Conservation (phyloP, 345 rosid genomes). For the Acer campestre region DNA sequence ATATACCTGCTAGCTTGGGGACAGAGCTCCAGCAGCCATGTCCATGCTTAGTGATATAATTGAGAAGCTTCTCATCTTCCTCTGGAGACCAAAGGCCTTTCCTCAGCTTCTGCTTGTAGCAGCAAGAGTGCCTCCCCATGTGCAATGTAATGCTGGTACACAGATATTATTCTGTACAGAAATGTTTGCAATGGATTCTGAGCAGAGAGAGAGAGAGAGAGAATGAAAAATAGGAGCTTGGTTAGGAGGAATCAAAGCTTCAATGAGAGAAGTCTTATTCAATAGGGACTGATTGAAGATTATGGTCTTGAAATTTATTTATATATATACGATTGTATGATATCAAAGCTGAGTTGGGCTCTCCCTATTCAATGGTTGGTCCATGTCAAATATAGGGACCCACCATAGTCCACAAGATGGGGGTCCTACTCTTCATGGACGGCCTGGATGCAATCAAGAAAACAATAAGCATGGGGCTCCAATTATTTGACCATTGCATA, state of each 20-base stretch:
- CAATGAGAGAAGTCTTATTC: conserved; percentile 27
- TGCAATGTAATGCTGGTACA: conserved; percentile 19
- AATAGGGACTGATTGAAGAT: conserved; percentile 35
- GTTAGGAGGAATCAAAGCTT: conserved; percentile 40
- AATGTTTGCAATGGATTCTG: conserved; percentile 7
- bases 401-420: not conserved
- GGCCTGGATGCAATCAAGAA: conserved; percentile 27
- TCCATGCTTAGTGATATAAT: conserved; percentile 65
- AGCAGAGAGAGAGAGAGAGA: conserved; percentile 19
- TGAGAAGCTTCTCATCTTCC: conserved; percentile 83
- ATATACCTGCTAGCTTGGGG: conserved; percentile 69
- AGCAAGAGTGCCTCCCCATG: conserved; percentile 89
- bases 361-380: conserved; percentile 22
- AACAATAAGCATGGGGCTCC: not conserved
- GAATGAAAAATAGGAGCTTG: conserved; percentile 23
- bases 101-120: conserved; percentile 76
- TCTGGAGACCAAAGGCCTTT: conserved; percentile 95
- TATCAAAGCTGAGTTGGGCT: conserved; percentile 3
- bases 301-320: conserved; percentile 26
- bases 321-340: not conserved
- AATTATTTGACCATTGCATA: conserved; percentile 26
- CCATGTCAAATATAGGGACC: conserved; percentile 26
- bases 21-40: conserved; percentile 94
- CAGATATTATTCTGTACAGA: not conserved
- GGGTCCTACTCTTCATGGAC: conserved; percentile 8